Base-by-base conservation (phyloP, 495 filamentous ascomycete species). In the Echria macrotheca region DNA sequence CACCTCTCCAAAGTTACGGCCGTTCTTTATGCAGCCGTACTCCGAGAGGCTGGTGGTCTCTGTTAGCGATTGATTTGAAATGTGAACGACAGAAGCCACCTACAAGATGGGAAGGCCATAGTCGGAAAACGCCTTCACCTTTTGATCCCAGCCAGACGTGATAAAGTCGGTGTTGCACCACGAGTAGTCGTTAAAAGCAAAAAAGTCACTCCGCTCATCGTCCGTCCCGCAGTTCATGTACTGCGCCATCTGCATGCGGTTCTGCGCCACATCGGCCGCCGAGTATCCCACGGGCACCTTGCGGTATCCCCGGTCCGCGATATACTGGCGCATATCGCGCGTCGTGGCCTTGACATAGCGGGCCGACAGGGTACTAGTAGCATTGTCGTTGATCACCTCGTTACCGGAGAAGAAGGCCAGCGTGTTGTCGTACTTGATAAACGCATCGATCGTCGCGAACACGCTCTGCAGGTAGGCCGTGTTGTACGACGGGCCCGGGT, bases 111-210 rank as follows among this genome's bases (percentile, higher is more conserved):
- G 93, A 39, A 96, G 71, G 53, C 90, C 89, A 64, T 96, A 97
- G 59, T 85, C 83, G 51, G 80, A 83, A 75, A 91, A 96, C 67
- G 83, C 87, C 73, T 86, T 78, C 43, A 96, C 93, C 80, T 96
- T 96, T 66, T 87, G 71, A 63, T 87, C 76, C 90, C 90, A 97
- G 54, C 88, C 89, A 43, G 91, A 87, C 40, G 65, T 75, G 19
- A 61, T 60, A 71, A 87, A 95, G 44, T 85, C 80, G 17, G 89
- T 87, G 57, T 89, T 85, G 61, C 91, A 97, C 91, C 91, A 97
- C 38, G 90, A 96, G 73, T 96, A 96, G 70, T 96, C 93, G 70
- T 97, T 96, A 74, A 96, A 95, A 41, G 89, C 91, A 67, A 95
- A 96, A 74, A 96, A 97, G 66, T 96, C 91, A 62, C 81, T 84